These are phyloP conservation scores for Metarhizium sp. DNA, from an alignment of 2,329 filamentous ascomycete species.

Conservation along the genomic window DNA sequence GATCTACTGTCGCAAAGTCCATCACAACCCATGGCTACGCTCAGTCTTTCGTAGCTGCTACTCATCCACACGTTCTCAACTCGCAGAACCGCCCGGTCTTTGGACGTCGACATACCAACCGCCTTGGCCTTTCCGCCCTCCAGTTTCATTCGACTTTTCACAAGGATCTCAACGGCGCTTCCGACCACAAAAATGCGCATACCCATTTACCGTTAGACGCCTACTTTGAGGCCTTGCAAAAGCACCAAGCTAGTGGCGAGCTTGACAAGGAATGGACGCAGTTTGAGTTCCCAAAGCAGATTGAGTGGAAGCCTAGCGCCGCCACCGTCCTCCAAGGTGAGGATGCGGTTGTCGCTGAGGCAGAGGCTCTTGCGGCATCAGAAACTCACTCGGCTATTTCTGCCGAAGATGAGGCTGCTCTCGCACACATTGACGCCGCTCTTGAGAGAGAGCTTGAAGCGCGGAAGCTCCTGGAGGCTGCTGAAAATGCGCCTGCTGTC, in stretches of 20 bases:
- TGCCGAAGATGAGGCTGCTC: slow-evolving; percentile 44
- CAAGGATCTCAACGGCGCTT: slow-evolving; percentile 39
- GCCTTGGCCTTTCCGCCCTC: slow-evolving; percentile 42
- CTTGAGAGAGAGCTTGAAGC: slow-evolving; percentile 68
- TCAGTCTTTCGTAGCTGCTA: slow-evolving; percentile 92
- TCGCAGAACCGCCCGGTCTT: slow-evolving; percentile 59
- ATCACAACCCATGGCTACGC: slow-evolving; percentile 97
- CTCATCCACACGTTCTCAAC: slow-evolving; percentile 70
- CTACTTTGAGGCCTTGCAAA: slow-evolving; percentile 86
- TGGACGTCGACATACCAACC: slow-evolving; percentile 46
- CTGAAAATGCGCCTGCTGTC: slow-evolving; percentile 28
- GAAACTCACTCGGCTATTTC: slow-evolving; percentile 30
- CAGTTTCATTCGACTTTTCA: slow-evolving; percentile 75
- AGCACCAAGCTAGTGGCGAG: slow-evolving; percentile 54
- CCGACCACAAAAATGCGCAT: slow-evolving; percentile 45
- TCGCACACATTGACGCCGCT: slow-evolving; percentile 78
- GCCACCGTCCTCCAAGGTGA: slow-evolving; percentile 52
- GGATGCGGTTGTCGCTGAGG: slow-evolving; percentile 30
- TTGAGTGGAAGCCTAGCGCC: slow-evolving; percentile 72
- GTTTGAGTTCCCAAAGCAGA: slow-evolving; percentile 78
- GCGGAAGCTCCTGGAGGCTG: slow-evolving; percentile 34
- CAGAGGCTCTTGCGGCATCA: slow-evolving; percentile 24
- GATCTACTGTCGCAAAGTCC: slow-evolving; percentile 76
- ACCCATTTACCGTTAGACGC: slow-evolving; percentile 67
- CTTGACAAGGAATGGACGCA: slow-evolving; percentile 81